Conservation (phyloP, 2,329 filamentous ascomycete species). For the Colletotrichum euphorbiae region DNA sequence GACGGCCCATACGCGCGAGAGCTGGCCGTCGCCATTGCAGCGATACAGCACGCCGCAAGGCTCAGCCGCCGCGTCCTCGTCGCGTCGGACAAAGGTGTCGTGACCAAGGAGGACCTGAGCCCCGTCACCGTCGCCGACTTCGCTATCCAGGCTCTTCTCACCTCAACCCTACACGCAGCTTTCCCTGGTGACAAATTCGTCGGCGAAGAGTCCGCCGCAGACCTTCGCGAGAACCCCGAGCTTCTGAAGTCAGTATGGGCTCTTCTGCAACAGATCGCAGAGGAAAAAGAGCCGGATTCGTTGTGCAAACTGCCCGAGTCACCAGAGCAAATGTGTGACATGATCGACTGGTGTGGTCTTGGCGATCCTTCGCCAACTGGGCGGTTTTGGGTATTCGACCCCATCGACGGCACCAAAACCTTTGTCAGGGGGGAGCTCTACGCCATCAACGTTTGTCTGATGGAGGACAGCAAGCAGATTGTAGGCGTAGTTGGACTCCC, state of each 20-base stretch:
- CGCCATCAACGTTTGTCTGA: conserved; percentile 66
- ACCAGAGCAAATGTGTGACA: conserved; percentile 60
- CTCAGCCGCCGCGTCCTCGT: conserved; percentile 63
- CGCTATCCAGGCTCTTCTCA: conserved; percentile 67
- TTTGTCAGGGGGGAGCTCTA: conserved; percentile 66
- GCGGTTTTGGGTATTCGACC: conserved; percentile 69
- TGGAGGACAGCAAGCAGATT: conserved; percentile 62
- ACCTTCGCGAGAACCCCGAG: conserved; percentile 55
- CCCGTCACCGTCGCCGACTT: conserved; percentile 71
- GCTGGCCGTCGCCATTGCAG: conserved; percentile 56
- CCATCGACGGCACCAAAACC: conserved; percentile 70
- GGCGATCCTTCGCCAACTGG: conserved; percentile 50
- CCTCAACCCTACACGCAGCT: conserved; percentile 59
- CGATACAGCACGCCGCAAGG: conserved; percentile 58
- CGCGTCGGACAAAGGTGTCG: conserved; percentile 60
- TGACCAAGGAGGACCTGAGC: conserved; percentile 66
- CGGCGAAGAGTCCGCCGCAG: conserved; percentile 65
- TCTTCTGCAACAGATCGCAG: conserved; percentile 52
- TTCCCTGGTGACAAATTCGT: conserved; percentile 66
- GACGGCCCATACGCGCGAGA: conserved; percentile 57
- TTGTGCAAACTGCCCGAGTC: conserved; percentile 51
- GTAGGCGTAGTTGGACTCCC: conserved; percentile 63
- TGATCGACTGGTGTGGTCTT: conserved; percentile 64
- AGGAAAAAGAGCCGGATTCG: conserved; percentile 44
- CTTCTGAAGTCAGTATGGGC: conserved; percentile 62